Conservation (phyloP, 441 rosid species). For the Theobroma grandiflorum region DNA sequence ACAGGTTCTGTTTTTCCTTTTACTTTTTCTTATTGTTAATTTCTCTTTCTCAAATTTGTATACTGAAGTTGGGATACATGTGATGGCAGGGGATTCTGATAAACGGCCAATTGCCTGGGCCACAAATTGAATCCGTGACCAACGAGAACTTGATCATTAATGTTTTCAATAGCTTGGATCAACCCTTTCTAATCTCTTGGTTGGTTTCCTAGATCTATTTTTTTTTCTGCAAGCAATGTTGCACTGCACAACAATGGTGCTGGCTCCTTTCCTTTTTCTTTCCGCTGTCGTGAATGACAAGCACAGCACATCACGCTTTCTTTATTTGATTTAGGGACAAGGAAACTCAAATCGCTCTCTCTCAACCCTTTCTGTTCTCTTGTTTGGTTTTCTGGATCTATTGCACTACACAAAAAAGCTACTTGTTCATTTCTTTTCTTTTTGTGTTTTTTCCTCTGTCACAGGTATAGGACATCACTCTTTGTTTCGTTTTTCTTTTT, state of each 20-base stretch:
- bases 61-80: constrained; percentile 10
- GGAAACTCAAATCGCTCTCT: not conserved
- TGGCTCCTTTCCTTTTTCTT: no score
- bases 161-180: constrained; percentile 73
- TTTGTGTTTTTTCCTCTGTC: not conserved
- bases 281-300: no score
- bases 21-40: not conserved
- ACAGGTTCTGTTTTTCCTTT: constrained; percentile 48
- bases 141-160: constrained; percentile 75
- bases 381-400: constrained; percentile 48
- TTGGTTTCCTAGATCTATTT: constrained; percentile 31
- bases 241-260: not conserved
- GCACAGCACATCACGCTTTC: no score
- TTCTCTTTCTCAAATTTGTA: not conserved
- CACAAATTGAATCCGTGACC: constrained; percentile 63
- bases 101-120: constrained; percentile 82
- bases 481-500: no score
- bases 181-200: constrained; percentile 79
- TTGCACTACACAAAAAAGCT: not conserved
- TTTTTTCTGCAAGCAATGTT: not conserved
- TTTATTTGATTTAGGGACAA: not conserved
- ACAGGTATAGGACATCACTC: no score
- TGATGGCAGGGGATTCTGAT: constrained; percentile 72
- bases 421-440: not conserved
- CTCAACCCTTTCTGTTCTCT: constrained; percentile 69